Percentiles rank a stretch among this genome's conserved stretches.
Evolutionary conservation across 2,329 filamentous ascomycete species (phyloP).

Genomic region (Pezicula neosporulosa): DNA sequence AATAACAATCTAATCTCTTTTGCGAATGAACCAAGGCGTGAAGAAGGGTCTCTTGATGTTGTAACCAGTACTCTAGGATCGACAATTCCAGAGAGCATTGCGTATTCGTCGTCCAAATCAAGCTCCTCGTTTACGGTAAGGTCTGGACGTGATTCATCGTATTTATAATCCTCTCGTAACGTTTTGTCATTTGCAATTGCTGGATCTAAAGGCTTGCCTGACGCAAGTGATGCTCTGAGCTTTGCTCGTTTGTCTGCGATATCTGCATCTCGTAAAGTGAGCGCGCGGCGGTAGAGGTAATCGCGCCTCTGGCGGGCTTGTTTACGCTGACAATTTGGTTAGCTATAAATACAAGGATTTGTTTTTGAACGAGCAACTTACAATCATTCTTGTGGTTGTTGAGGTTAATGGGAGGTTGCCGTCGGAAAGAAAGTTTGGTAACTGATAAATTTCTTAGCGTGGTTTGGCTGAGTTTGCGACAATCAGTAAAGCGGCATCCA

Average conservation of each 20-base stretch:
- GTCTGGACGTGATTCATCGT: conserved; percentile 79
- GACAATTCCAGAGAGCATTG: conserved; percentile 83
- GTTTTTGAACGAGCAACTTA: conserved; percentile 12
- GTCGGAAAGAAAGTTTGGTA: background rate
- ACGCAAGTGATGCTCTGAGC: conserved; percentile 80
- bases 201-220: conserved; percentile 80
- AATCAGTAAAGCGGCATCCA: no score
- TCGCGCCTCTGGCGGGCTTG: conserved; percentile 78
- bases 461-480: no score
- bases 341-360: background rate
- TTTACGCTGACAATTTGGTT: conserved; percentile 47
- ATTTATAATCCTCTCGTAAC: conserved; percentile 85
- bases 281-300: conserved; percentile 86
- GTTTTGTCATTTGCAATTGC: conserved; percentile 82
- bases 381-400: conserved; percentile 20
- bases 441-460: conserved; percentile 16
- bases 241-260: conserved; percentile 89
- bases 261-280: conserved; percentile 85
- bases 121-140: conserved; percentile 64
- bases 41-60: conserved; percentile 84
- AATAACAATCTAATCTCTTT: conserved; percentile 86
- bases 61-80: conserved; percentile 89
- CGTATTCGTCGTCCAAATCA: conserved; percentile 85
- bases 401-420: no score
- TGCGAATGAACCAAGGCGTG: conserved; percentile 80